These are phyloP conservation scores for Lagenidium giganteum DNA, from an alignment of 352 stramenopile genomes.

Conservation along the genomic window DNA sequence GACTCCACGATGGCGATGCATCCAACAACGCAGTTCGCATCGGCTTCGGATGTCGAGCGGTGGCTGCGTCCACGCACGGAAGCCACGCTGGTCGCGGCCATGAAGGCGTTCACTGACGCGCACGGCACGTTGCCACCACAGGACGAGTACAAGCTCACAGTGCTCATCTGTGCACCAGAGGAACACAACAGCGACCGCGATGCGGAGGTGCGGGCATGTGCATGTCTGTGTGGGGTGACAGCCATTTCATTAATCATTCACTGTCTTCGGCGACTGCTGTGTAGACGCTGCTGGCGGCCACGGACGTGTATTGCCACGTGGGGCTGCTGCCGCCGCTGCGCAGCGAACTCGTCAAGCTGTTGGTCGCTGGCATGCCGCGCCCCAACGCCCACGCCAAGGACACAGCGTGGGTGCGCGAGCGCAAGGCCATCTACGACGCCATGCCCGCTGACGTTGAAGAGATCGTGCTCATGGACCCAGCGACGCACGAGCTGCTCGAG, in stretches of 20 bases:
- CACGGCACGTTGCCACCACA: constrained; percentile 30
- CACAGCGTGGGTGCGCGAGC: constrained; percentile 68
- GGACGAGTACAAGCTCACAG: constrained; percentile 83
- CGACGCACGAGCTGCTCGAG: constrained; percentile 49
- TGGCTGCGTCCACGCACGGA: constrained; percentile 49
- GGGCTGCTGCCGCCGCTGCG: constrained; percentile 57
- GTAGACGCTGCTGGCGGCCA: constrained; percentile 19
- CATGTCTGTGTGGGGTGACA: not conserved
- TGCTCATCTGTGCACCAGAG: constrained; percentile 50
- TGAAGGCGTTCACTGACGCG: constrained; percentile 47
- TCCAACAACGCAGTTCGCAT: constrained; percentile 13
- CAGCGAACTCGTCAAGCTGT: constrained; percentile 58
- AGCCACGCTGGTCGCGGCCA: constrained; percentile 60
- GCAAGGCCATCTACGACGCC: constrained; percentile 68
- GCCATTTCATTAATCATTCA: constrained; percentile 3
- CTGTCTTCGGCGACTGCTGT: not conserved
- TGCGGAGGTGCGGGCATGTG: not conserved
- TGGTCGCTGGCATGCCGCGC: constrained; percentile 60
- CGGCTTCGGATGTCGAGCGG: constrained; percentile 26
- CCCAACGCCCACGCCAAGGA: constrained; percentile 75
- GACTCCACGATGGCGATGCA: constrained; percentile 71
- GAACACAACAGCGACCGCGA: too few relatives aligned
- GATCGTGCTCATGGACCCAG: constrained; percentile 80
- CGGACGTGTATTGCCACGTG: constrained; percentile 72
- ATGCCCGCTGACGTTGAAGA: constrained; percentile 68